Base-by-base conservation (phyloP, 345 rosid genomes). In the Citrus sinensis region DNA sequence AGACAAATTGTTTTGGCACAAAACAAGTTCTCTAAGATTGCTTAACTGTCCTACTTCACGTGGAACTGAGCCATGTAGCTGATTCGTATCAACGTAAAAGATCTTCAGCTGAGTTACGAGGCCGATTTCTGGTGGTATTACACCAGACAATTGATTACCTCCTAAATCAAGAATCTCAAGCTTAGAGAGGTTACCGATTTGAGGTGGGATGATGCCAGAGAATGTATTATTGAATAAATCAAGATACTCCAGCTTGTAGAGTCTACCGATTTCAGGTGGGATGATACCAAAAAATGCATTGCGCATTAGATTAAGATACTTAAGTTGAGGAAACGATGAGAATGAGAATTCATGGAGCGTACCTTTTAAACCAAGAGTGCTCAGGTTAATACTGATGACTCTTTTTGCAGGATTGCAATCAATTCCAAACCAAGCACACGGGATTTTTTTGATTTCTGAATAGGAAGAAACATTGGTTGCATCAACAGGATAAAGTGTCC, bases 361-460 rank as follows among this genome's bases (percentile, higher is more conserved):
- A 27, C 61, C 74, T 49, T 71, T 71, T 59, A 71, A 71, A 20
- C 62, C n/a, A 19, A 19, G 63, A 19, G 2, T 42, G 49, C 14
- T 42, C 49, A 71, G 39, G 46, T 71, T 71, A 8, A 71, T 71
- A 2, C 22, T 20, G 25, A 2, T 17, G 3, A 71, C 40, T 0
- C 37, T 71, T 19, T 35, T 20, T 3, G 61, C 74, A 49, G 20
- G 9, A n/a, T 71, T 54, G 13, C 62, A 71, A 27, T 34, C 11
- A 17, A 71, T 71, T 51, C 74, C 62, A 71, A 30, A 30, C 75
- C 75, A 71, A 55, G 49, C n/a, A n/a, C 75, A 71, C 11, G 75
- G 10, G 7, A 0, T 51, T 51, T 19, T 27, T 29, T 3, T n/a
- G 16, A 37, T 3, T 68, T 42, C 19, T 19, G n/a, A 27, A 0